Evolutionary conservation across 116 monocot genomes (phyloP), one percentile per base, ranked within the genome.

Genomic region (Posidonia oceanica): DNA sequence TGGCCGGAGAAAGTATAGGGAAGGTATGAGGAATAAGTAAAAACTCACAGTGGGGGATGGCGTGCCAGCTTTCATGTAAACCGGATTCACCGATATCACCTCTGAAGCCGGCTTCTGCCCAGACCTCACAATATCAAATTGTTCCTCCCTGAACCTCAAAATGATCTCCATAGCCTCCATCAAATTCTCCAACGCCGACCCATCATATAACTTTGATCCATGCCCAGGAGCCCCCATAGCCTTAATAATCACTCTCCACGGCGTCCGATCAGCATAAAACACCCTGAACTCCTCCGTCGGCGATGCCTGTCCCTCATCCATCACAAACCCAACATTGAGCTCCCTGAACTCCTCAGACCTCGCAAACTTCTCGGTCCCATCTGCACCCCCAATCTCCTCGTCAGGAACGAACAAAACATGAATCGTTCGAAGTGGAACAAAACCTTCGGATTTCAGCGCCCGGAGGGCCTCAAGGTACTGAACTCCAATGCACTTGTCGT

Each of bases 261-360:
- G 89, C 68, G 75, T 75, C 52, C 96, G 63, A 57, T 96, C 96
- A 0, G 89, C 89, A 63, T 89, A 91, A 66, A 96, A 96, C 8
- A 96, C 96, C 76, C 96, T 73, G 59, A 87, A 87, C 71, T 88
- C 91, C 4, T 87, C 96, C 39, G 77, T 82, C 5, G 74, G 84
- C 15, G 91, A 91, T 2, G 96, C 96, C 85, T 96, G 96, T 37
- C 91, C 96, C 66, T 96, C 96, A 22, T 91, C 91, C 7, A 96
- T 75, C 39, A 91, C 71, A 60, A 96, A 89, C 29, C 96, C 96
- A 10, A 96, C 81, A 18, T 96, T 87, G 16, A 96, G 80, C 8
- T 12, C n/a, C 58, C 52, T 48, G 71, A 96, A 96, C 64, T 81
- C 80, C 75, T 83, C 83, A 7, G 96, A 96, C 7, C 48, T 36